Base-by-base conservation (phyloP, 208 protist species). In the Acanthamoeba culbertsoni region DNA sequence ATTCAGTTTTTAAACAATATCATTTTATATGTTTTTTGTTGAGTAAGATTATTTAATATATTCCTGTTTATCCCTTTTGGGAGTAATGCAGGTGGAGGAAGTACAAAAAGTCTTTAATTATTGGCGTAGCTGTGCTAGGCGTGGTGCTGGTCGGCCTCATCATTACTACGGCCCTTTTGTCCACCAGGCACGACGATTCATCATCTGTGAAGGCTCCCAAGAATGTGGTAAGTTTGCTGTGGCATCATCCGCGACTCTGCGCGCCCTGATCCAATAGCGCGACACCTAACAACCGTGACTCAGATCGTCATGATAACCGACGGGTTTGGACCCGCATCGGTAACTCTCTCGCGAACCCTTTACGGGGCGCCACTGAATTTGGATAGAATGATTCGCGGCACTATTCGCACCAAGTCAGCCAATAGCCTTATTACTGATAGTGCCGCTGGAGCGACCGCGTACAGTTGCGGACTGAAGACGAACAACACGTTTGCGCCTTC, bases 371-470 rank as follows among this genome's bases (percentile, higher is more conserved):
- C 79, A 0, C 42, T 95, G 42, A 23, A 93, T 28, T 62, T 96
- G 10, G 95, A 96, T 45, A 23, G 16, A 10, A 93, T 79, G 35
- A 16, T 95, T 7, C 33, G 57, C 14, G 95, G 95, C 42, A 96
- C 84, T 1, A 35, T 95, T 6, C 53, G 48, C n/a, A 96, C 95
- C 35, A 91, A 93, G 6, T 96, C 94, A 0, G 51, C 71, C 0
- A 42, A 28, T 20, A 84, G 35, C 23, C 26, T 48, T 1, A 71
- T 96, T 0, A 96, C 95, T 0, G 95, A 96, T 33, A 93, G 65
- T 53, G 95, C 95, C 1, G 95, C 95, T 0, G 94, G 79, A 1
- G 95, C 94, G 1, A 96, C 95, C 12, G 65, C 95, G 12, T 96
- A 93, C 33, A 82, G 93, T 5, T 93, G 93, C 48, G 94, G 79